Conservation (phyloP, 441 rosid genomes). For the Arabidopsis hybrid region DNA sequence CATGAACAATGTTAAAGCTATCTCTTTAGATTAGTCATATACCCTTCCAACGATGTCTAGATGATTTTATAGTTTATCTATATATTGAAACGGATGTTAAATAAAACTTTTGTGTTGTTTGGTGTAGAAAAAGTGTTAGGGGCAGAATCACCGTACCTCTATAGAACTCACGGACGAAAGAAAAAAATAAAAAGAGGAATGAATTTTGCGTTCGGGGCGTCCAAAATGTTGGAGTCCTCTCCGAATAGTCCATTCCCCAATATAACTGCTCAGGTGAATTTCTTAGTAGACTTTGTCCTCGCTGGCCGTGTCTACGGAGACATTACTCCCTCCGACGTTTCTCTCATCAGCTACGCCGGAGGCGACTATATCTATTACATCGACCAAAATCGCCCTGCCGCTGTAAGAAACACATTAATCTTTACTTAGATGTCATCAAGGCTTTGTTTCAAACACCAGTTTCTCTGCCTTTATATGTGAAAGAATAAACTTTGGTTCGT, state of each 20-base stretch:
- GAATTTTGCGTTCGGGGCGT: slow-evolving; percentile 81
- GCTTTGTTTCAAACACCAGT: too few relatives aligned
- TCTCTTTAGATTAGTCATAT: too few relatives aligned
- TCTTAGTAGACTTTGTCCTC: slow-evolving; percentile 50
- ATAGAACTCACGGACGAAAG: slow-evolving; percentile 46
- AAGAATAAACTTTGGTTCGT: too few relatives aligned
- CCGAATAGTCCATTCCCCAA: slow-evolving; percentile 48
- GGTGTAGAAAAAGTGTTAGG: slow-evolving; percentile 32
- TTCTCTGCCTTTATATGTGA: too few relatives aligned
- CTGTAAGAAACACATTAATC: slow-evolving; percentile 46
- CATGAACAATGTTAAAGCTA: neutral
- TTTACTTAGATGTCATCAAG: neutral
- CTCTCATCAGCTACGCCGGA: slow-evolving; percentile 61
- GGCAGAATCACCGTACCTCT: slow-evolving; percentile 64
- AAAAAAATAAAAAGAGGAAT: slow-evolving; percentile 52
- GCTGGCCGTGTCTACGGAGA: slow-evolving; percentile 44
- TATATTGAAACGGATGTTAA: neutral
- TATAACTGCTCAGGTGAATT: slow-evolving; percentile 68
- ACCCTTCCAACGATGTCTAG: too few relatives aligned
- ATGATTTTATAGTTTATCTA: too few relatives aligned
- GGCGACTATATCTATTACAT: slow-evolving; percentile 62
- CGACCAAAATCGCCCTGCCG: slow-evolving; percentile 39
- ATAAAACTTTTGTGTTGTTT: neutral
- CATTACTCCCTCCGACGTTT: slow-evolving; percentile 49
- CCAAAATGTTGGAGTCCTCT: slow-evolving; percentile 57